Evolutionary conservation across 805 yeast genomes (phyloP).

Genomic region (Candida yuanshanica): DNA sequence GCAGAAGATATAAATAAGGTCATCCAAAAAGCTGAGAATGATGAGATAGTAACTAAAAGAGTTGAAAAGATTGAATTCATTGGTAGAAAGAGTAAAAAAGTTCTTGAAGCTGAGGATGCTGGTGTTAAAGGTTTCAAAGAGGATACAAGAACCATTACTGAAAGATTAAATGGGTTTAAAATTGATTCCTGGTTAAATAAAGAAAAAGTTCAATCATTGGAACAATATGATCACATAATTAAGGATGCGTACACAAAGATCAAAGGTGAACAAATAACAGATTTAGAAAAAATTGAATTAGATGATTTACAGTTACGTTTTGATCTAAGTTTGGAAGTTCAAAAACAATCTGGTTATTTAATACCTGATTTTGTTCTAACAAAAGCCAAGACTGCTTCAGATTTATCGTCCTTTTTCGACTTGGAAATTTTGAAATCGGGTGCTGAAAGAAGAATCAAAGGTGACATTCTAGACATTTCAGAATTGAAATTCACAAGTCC

Average conservation of each 20-base stretch:
- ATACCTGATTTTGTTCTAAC: conserved; percentile 34
- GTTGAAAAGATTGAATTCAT: conserved; percentile 23
- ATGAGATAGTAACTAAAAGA: conserved; percentile 17
- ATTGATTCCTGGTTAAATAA: conserved; percentile 30
- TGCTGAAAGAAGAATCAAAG: conserved; percentile 9
- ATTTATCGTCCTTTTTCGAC: conserved; percentile 24
- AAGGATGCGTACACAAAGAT: conserved; percentile 13
- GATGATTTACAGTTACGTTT: conserved; percentile 29
- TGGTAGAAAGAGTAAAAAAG: conserved; percentile 15
- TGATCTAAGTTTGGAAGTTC: conserved; percentile 29
- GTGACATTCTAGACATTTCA: conserved; percentile 11
- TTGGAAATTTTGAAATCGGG: conserved; percentile 27
- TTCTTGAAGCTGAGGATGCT: conserved; percentile 4
- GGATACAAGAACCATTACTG: conserved; percentile 6
- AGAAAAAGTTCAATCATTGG: conserved; percentile 21
- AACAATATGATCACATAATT: conserved; percentile 23
- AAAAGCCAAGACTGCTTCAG: conserved; percentile 23
- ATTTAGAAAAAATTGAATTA: conserved; percentile 14
- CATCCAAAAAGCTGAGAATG: conserved; percentile 32
- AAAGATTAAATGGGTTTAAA: conserved; percentile 22
- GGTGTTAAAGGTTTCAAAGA: not conserved
- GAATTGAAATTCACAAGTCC: conserved; percentile 16
- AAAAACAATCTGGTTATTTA: conserved; percentile 30
- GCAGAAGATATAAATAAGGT: conserved; percentile 25
- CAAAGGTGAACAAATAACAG: conserved; percentile 3